A percentile compares a stretch with the other conserved stretches of the same genome.
These are phyloP conservation scores for Fusarium lateritium DNA, from an alignment of 2,329 filamentous ascomycete species.

Conservation along the genomic window DNA sequence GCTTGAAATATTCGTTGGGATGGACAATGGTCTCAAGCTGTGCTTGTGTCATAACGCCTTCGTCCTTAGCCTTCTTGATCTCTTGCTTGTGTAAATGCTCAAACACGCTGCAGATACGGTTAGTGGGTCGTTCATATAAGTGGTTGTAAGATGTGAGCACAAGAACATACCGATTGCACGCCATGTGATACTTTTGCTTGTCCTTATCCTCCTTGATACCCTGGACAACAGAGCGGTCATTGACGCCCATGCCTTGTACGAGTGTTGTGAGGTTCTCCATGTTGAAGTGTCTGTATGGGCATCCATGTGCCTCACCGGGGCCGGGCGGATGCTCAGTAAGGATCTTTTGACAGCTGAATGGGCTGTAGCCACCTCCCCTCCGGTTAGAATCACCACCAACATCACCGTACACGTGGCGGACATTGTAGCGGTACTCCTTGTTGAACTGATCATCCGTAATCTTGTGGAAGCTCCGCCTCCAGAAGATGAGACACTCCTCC, in stretches of 20 bases:
- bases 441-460: conserved; percentile 96
- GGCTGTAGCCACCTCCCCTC: conserved; percentile 87
- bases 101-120: conserved; percentile 76
- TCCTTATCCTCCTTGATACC: conserved; percentile 91
- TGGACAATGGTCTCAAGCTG: conserved; percentile 97
- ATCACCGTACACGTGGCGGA: conserved; percentile 95
- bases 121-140: background rate
- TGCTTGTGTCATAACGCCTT: conserved; percentile 77
- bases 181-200: conserved; percentile 91
- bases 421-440: conserved; percentile 97
- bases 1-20: conserved; percentile 98
- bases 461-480: conserved; percentile 87
- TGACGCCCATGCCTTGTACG: conserved; percentile 83
- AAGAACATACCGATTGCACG: conserved; percentile 82
- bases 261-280: conserved; percentile 86
- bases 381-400: conserved; percentile 94
- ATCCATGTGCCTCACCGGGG: conserved; percentile 92
- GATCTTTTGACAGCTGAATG: conserved; percentile 96
- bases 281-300: conserved; percentile 93
- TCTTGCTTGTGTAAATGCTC: conserved; percentile 87
- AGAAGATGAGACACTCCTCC: conserved; percentile 94
- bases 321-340: conserved; percentile 90
- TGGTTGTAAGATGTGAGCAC: no score
- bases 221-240: conserved; percentile 81
- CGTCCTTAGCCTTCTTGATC: conserved; percentile 82